Conservation (phyloP, 768 basidiomycete genomes). For the Paxillus involutus region DNA sequence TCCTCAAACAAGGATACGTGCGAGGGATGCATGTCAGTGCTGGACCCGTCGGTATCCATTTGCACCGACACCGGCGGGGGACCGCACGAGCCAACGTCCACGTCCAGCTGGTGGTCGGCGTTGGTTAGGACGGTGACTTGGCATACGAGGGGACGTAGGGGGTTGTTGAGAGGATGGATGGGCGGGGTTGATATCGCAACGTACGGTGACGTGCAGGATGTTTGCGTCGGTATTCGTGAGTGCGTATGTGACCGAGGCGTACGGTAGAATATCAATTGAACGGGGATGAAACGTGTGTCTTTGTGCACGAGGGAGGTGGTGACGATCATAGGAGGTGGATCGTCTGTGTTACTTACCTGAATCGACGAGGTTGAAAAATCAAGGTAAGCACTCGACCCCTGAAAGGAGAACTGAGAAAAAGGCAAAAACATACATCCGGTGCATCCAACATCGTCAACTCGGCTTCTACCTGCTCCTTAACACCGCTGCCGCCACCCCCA, state of each 20-base stretch:
- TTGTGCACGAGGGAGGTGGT: slow-evolving; percentile 38
- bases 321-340: slow-evolving; percentile 20
- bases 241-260: slow-evolving; percentile 20
- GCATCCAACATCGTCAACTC: slow-evolving; percentile 24
- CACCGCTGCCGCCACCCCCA: slow-evolving; percentile 15
- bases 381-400: not conserved
- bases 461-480: slow-evolving; percentile 24
- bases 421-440: slow-evolving; percentile 14
- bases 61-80: not conserved
- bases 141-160: slow-evolving; percentile 28
- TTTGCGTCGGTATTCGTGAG: not conserved
- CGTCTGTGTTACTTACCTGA: slow-evolving; percentile 8
- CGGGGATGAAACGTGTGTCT: slow-evolving; percentile 29
- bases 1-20: slow-evolving; percentile 65
- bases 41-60: not conserved
- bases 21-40: slow-evolving; percentile 11
- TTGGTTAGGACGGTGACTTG: slow-evolving; percentile 24
- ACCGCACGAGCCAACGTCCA: not conserved
- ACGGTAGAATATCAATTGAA: slow-evolving; percentile 39
- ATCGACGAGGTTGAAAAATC: not conserved
- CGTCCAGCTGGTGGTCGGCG: not conserved
- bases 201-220: not conserved
- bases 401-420: not conserved
- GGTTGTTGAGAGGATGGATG: slow-evolving; percentile 18
- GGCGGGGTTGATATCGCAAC: slow-evolving; percentile 1